Percentiles rank a stretch among this genome's conserved stretches.
phyloP scores from a whole-genome alignment of 2,329 filamentous ascomycete species.

The Fusarium camptoceras region DNA sequence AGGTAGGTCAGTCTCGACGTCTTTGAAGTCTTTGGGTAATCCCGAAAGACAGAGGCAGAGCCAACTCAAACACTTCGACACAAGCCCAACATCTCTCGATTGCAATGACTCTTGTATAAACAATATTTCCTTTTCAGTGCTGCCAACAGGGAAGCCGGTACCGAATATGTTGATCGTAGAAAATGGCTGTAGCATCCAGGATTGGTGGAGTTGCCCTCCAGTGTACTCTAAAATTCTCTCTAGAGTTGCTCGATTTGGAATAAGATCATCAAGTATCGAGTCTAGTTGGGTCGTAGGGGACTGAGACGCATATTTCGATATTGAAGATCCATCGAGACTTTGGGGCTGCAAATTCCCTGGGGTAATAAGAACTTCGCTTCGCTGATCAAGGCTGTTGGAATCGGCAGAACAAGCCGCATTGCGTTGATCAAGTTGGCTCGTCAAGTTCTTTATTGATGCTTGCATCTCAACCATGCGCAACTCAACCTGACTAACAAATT shows the following conservation, averaged over 20 bases:
- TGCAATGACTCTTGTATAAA: conserved; percentile 6
- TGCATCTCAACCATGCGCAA: conserved; percentile 22
- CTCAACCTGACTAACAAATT: conserved; percentile 10
- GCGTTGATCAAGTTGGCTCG: background rate
- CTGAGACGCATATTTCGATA: background rate
- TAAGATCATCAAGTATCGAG: background rate
- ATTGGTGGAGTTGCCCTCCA: conserved; percentile 15
- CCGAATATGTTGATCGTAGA: background rate
- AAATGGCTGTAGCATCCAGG: conserved; percentile 39
- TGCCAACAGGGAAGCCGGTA: background rate
- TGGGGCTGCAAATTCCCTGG: background rate
- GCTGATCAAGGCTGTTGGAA: background rate
- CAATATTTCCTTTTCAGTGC: background rate
- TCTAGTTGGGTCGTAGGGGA: background rate
- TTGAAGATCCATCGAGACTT: background rate
- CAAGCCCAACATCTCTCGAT: conserved; percentile 4
- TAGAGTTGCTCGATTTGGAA: background rate
- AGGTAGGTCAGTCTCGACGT: conserved; percentile 50
- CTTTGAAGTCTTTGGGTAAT: conserved; percentile 48
- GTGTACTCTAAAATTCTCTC: conserved; percentile 17
- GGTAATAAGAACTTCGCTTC: background rate
- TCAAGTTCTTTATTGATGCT: conserved; percentile 6
- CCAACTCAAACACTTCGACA: conserved; percentile 56
- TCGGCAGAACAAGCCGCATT: background rate
- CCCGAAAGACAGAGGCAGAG: conserved; percentile 57